Conservation (phyloP, 2,329 filamentous ascomycete genomes). For the Xylaria sp. region DNA sequence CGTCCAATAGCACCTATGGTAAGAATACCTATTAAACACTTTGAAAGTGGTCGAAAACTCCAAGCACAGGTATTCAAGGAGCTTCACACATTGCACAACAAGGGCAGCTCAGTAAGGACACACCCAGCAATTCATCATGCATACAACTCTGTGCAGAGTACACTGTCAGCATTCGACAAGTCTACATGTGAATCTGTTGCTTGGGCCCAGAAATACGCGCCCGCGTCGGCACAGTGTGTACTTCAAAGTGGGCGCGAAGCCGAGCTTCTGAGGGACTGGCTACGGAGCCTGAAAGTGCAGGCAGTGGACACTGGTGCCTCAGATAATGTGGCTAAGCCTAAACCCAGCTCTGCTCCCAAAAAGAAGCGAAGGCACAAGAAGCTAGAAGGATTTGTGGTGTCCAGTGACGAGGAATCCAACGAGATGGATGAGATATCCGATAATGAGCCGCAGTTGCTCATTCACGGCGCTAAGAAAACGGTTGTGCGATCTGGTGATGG, state of each 20-base stretch:
- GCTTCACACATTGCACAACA: constrained; percentile 52
- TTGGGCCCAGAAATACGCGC: constrained; percentile 90
- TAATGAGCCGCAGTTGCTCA: constrained; percentile 62
- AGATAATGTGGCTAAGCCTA: constrained; percentile 51
- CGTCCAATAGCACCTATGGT: constrained; percentile 60
- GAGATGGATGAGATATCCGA: constrained; percentile 77
- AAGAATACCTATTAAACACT: constrained; percentile 65
- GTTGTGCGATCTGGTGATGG: constrained; percentile 59
- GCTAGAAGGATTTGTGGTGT: constrained; percentile 82
- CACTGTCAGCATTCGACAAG: constrained; percentile 82
- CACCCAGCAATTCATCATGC: constrained; percentile 71
- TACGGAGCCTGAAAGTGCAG: constrained; percentile 78
- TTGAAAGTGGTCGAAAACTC: constrained; percentile 67
- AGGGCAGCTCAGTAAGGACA: constrained; percentile 35
- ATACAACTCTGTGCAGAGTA: constrained; percentile 68
- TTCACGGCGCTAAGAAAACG: constrained; percentile 60
- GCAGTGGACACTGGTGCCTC: constrained; percentile 73
- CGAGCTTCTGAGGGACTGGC: constrained; percentile 80
- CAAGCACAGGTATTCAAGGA: constrained; percentile 61
- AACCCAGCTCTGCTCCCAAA: constrained; percentile 51
- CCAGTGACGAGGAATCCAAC: constrained; percentile 78
- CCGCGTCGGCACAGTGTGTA: constrained; percentile 73
- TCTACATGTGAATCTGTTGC: constrained; percentile 76
- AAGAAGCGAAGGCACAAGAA: constrained; percentile 79
- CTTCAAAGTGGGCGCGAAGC: constrained; percentile 80